These are phyloP conservation scores for Haematococcus sp. DNA, from an alignment of 139 green algal genomes.

Conservation along the genomic window DNA sequence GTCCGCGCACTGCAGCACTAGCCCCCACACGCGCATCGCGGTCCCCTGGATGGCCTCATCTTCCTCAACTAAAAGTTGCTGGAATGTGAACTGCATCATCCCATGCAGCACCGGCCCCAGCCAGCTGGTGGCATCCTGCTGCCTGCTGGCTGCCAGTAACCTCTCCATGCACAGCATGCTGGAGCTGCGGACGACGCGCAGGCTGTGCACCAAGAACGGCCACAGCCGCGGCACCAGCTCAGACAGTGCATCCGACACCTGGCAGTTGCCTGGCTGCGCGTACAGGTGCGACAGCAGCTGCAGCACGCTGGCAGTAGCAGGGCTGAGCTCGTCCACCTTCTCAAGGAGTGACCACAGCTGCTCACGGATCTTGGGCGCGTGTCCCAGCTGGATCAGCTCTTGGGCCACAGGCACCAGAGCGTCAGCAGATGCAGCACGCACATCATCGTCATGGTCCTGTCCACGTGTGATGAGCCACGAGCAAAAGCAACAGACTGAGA, in stretches of 20 bases:
- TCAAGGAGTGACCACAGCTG: constrained; percentile 78
- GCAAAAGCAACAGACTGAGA: constrained; percentile 65
- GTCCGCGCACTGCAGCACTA: constrained; percentile 44
- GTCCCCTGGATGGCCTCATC: constrained; percentile 17
- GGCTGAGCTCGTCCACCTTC: constrained; percentile 81
- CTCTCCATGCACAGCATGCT: constrained; percentile 58
- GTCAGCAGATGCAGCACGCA: constrained; percentile 88
- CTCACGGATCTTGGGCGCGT: constrained; percentile 15
- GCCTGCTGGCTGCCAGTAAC: constrained; percentile 37
- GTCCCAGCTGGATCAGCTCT: constrained; percentile 37
- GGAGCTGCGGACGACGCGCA: constrained; percentile 71
- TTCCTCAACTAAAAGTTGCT: constrained; percentile 77
- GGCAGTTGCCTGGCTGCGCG: constrained; percentile 10
- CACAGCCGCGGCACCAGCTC: constrained; percentile 61
- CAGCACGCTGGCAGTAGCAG: constrained; percentile 72
- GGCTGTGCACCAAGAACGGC: constrained; percentile 78
- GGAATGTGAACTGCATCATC: constrained; percentile 64
- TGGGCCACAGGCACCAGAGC: constrained; percentile 76
- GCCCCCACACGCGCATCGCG: constrained; percentile 56
- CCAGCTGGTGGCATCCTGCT: constrained; percentile 26
- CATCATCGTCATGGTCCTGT: constrained; percentile 85
- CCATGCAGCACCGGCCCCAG: constrained; percentile 39
- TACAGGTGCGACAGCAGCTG: constrained; percentile 76
- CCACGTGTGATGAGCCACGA: constrained; percentile 47
- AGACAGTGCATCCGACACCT: neutral